These are phyloP conservation scores for Nectriaceae sp. DNA, from an alignment of 2,329 filamentous ascomycete species.

Conservation along the genomic window DNA sequence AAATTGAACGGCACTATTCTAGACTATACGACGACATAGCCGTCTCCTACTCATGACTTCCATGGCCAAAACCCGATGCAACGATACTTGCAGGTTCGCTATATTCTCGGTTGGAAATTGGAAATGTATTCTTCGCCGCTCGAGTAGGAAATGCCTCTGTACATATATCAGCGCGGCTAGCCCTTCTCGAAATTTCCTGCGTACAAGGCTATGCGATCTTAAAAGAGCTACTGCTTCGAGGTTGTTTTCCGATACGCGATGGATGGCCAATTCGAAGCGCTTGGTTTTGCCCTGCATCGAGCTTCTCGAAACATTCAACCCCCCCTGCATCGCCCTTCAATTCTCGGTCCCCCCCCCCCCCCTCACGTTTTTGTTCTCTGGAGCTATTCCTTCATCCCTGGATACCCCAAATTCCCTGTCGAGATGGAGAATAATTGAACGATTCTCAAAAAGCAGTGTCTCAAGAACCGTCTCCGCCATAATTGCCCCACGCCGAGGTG, in stretches of 20 bases:
- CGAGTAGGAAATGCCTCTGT: too few species aligned
- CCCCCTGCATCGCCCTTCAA: constrained; percentile 26
- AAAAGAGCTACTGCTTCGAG: constrained; percentile 47
- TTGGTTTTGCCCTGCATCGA: constrained; percentile 32
- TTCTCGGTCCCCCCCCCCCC: constrained; percentile 37
- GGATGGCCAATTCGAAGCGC: constrained; percentile 34
- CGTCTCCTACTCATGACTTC: too few species aligned
- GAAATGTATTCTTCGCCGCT: too few species aligned
- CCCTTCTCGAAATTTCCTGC: too few species aligned
- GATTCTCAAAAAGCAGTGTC: constrained; percentile 43
- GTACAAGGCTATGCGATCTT: constrained; percentile 42
- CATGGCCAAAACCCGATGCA: too few species aligned
- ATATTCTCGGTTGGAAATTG: too few species aligned
- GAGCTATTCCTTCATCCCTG: too few species aligned
- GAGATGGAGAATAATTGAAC: constrained; percentile 42
- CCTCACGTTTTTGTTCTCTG: too few species aligned
- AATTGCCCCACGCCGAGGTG: constrained; percentile 43
- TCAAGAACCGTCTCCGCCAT: constrained; percentile 38
- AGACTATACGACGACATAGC: too few species aligned
- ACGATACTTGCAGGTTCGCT: too few species aligned
- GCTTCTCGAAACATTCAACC: constrained; percentile 24
- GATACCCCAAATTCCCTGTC: constrained; percentile 44
- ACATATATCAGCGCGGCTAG: too few species aligned
- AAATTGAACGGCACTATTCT: too few species aligned
- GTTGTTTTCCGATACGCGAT: constrained; percentile 42